These are phyloP conservation scores for Smittium culicis DNA, from an alignment of 371 early-diverging fungal species.

Conservation along the genomic window DNA sequence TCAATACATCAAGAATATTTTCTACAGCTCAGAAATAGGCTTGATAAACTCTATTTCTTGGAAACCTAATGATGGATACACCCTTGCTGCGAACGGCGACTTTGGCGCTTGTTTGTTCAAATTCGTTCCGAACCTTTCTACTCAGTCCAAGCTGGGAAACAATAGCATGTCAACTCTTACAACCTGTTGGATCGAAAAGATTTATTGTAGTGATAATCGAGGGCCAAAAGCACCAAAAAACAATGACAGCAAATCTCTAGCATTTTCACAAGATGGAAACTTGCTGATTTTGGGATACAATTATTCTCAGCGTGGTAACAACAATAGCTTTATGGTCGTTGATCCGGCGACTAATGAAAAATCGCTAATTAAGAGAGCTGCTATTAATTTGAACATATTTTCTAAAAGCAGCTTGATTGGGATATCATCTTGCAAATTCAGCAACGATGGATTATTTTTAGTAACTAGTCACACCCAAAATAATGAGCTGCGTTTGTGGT, in stretches of 20 bases:
- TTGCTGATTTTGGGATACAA: background rate
- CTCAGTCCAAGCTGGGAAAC: background rate
- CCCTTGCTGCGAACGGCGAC: constrained; percentile 25
- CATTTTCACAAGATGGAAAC: background rate
- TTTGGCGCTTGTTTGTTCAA: constrained; percentile 26
- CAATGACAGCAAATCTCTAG: background rate
- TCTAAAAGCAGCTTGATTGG: constrained; percentile 15
- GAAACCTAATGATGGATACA: constrained; percentile 26
- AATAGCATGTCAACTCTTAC: background rate
- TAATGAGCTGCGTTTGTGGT: constrained; percentile 30
- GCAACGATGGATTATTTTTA: background rate
- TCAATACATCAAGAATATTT: constrained; percentile 21
- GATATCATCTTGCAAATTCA: constrained; percentile 13
- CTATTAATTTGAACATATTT: background rate
- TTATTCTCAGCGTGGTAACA: background rate
- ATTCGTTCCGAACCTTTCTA: constrained; percentile 13
- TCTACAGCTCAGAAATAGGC: constrained; percentile 22
- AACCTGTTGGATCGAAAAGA: background rate
- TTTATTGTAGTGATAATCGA: background rate
- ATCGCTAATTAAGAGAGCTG: background rate
- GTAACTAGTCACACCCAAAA: constrained; percentile 4
- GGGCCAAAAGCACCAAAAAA: too few species aligned
- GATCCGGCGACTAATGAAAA: background rate
- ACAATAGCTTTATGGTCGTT: background rate
- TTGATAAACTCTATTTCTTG: constrained; percentile 26